Evolutionary conservation across 2,329 filamentous ascomycete species (phyloP).

Genomic region (Malbranchea zuffiana): DNA sequence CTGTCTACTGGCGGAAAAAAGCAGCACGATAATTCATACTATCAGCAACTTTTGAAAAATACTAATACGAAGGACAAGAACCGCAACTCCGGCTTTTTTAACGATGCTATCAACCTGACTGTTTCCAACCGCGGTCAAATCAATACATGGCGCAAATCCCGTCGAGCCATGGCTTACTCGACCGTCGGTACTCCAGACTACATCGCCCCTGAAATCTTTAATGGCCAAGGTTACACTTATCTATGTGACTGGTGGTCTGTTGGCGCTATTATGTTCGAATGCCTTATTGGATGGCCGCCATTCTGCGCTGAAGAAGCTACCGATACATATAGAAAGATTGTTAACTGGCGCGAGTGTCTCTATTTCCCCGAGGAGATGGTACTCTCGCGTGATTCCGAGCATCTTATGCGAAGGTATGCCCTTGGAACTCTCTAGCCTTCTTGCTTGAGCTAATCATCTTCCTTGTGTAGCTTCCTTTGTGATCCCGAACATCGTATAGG

Average conservation of each 20-base stretch:
- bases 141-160: conserved; percentile 96
- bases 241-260: conserved; percentile 99
- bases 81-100: conserved; percentile 81
- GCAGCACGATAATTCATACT: conserved; percentile 95
- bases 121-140: conserved; percentile 96
- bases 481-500: conserved; percentile 88
- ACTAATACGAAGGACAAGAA: conserved; percentile 59
- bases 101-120: conserved; percentile 91
- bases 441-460: conserved; percentile 1
- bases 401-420: conserved; percentile 75
- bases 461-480: conserved; percentile 63
- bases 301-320: conserved; percentile 97
- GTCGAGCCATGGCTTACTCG: conserved; percentile 91
- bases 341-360: conserved; percentile 91
- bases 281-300: conserved; percentile 93
- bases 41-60: conserved; percentile 86
- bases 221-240: conserved; percentile 88
- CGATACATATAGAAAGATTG: conserved; percentile 97
- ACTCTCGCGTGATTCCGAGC: conserved; percentile 77
- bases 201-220: conserved; percentile 97
- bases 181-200: conserved; percentile 98
- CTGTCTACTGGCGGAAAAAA: conserved; percentile 96
- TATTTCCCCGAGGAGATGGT: conserved; percentile 96
- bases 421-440: neutral
- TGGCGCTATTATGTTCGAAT: conserved; percentile 99